Evolutionary conservation across 305 asterid species (phyloP).

Genomic region (Plantago coronopus): DNA sequence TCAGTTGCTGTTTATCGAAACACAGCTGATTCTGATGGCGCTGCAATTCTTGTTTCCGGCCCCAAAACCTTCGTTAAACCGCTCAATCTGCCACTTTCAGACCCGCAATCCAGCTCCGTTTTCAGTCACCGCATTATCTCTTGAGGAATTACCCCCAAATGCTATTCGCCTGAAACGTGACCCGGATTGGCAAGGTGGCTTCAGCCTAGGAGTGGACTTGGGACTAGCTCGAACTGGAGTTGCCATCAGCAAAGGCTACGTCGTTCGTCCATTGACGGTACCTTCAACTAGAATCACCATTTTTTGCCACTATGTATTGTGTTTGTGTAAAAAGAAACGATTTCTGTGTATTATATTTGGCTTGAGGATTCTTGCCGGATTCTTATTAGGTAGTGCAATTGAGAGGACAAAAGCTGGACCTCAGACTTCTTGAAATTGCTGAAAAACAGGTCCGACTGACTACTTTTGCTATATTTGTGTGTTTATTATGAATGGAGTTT

Average conservation of each 20-base stretch:
- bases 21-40: constrained; percentile 22
- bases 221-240: constrained; percentile 81
- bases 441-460: constrained; percentile 47
- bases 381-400: constrained; percentile 62
- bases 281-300: too few species aligned
- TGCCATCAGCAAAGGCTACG: constrained; percentile 84
- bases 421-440: constrained; percentile 74
- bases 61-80: constrained; percentile 21
- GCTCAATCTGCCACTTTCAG: constrained; percentile 14
- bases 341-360: constrained; percentile 12
- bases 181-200: constrained; percentile 74
- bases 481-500: constrained; percentile 1
- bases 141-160: constrained; percentile 72
- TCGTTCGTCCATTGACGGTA: constrained; percentile 70
- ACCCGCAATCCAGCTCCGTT: constrained; percentile 12
- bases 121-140: constrained; percentile 21
- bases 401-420: constrained; percentile 81
- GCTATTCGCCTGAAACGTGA: constrained; percentile 53
- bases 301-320: not conserved
- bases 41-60: constrained; percentile 17
- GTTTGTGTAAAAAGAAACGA: too few species aligned
- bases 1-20: too few species aligned
- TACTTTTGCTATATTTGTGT: not conserved
- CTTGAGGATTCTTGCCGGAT: not conserved
- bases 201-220: constrained; percentile 81